Base-by-base conservation (phyloP, 192 early-diverging fungal genomes). In the Coemansia sp. region DNA sequence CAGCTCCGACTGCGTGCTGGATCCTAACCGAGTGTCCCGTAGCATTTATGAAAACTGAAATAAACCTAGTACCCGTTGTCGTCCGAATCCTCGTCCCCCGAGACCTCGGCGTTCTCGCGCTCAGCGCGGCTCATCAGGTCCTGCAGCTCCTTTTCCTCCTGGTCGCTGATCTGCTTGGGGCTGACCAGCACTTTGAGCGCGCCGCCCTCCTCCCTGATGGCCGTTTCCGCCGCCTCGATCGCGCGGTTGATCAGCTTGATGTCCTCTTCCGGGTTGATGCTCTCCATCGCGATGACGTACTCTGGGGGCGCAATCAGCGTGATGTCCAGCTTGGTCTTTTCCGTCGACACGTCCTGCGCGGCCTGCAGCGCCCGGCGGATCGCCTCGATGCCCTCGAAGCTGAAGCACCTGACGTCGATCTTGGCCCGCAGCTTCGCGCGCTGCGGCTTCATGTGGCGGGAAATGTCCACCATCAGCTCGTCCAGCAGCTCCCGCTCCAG, bases 341-440 rank as follows among this genome's bases (percentile, higher is more conserved):
- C 82, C 7, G 90, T 91, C 41, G 87, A 88, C 54, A 80, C 79
- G 7, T 79, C 85, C 80, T 96, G 92, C 39, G 92, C 94, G 31
- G 93, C 91, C 60, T 67, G 80, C 50, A 99, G 79, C 9, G 94
- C 94, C 38, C 79, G 80, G 63, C 94, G 92, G 66, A 99, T 93
- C 40, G 94, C 96, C 71, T 96, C 91, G 38, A 99, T 90, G 58
- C 96, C 96, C 72, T 95, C 89, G 63, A 92, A 92, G 53, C 87
- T 90, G 63, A 88, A 91, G 82, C 94, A 97, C 52, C 86, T 89
- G 28, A 95, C 84, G 68, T 96, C 94, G 52, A 99, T 82, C 79
- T 99, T 93, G 36, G 93, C 90, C 64, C 94, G 91, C 47, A 99
- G 91, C 78, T 97, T 99, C 68, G 93, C 85, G 35, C 91, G 88